These are phyloP conservation scores for Cutaneotrichosporon sp. DNA, from an alignment of 1,284 basidiomycete species.

Conservation along the genomic window DNA sequence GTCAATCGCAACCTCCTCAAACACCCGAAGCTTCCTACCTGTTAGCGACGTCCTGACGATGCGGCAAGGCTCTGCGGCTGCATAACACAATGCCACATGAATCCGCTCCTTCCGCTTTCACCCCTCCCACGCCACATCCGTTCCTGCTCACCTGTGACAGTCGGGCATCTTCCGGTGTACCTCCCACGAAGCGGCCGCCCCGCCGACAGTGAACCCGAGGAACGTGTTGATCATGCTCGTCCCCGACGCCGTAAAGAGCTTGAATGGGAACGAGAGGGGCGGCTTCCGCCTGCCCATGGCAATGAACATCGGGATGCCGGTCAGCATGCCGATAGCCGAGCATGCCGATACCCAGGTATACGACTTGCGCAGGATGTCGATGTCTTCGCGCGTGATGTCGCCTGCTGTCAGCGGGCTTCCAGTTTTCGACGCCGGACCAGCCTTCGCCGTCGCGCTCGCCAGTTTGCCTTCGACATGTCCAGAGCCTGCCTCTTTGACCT, in stretches of 20 bases:
- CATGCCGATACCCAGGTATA: conserved; percentile 29
- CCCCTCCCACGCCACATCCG: background rate
- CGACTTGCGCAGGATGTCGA: conserved; percentile 31
- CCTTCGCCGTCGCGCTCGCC: no score
- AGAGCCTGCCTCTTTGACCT: background rate
- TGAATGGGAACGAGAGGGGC: conserved; percentile 8
- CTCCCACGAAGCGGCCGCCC: conserved; percentile 29
- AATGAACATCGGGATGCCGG: conserved; percentile 24
- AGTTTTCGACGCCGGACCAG: no score
- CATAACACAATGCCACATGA: no score
- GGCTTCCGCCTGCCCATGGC: conserved; percentile 6
- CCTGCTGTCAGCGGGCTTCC: conserved; percentile 21
- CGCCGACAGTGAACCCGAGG: conserved; percentile 34
- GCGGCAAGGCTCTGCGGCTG: no score
- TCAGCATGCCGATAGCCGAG: conserved; percentile 16
- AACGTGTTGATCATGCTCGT: conserved; percentile 23
- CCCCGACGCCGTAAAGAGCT: conserved; percentile 5
- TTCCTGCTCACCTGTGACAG: conserved; percentile 24
- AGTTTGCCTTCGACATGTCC: no score
- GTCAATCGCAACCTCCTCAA: conserved; percentile 33
- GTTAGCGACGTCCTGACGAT: no score
- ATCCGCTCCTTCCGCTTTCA: background rate
- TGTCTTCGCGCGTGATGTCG: conserved; percentile 32
- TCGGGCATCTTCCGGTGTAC: conserved; percentile 36
- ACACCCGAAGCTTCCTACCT: conserved; percentile 35